Evolutionary conservation across 2,329 filamentous ascomycete genomes (phyloP).

Genomic region (Aspergillus sp.): DNA sequence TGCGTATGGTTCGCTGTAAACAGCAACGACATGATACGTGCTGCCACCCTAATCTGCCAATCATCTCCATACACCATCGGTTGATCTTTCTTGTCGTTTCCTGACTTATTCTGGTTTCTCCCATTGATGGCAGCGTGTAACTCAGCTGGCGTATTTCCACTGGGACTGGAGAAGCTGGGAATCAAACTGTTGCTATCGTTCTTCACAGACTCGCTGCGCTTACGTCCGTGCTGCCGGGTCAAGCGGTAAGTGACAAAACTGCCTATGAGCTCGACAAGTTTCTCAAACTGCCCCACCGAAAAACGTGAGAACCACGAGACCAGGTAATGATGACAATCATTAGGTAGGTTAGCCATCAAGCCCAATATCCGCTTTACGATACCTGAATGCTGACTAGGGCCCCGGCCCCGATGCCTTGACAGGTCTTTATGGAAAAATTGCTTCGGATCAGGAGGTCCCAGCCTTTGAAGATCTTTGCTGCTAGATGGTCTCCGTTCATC

Average conservation of each 20-base stretch:
- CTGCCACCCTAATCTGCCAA: constrained; percentile 80
- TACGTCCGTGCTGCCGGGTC: constrained; percentile 62
- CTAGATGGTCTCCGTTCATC: constrained; percentile 24
- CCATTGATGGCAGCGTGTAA: constrained; percentile 68
- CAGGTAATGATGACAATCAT: constrained; percentile 68
- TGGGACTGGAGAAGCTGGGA: constrained; percentile 63
- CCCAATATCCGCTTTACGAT: constrained; percentile 81
- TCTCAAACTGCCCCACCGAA: constrained; percentile 60
- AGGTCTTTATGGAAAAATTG: constrained; percentile 11
- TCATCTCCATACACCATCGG: constrained; percentile 66
- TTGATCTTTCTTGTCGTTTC: constrained; percentile 46
- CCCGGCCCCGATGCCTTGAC: constrained; percentile 20
- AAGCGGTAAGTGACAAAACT: constrained; percentile 78
- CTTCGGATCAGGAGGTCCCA: constrained; percentile 11
- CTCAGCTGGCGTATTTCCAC: constrained; percentile 58
- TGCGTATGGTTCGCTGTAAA: constrained; percentile 70
- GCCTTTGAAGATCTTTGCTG: constrained; percentile 15
- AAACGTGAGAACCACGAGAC: constrained; percentile 72
- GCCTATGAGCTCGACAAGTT: constrained; percentile 67
- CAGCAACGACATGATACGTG: constrained; percentile 70
- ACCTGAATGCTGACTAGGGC: constrained; percentile 65
- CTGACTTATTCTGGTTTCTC: constrained; percentile 43
- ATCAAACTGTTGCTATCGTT: constrained; percentile 54
- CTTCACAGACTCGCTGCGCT: constrained; percentile 53
- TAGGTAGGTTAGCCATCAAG: constrained; percentile 66